Evolutionary conservation across 305 asterid species (phyloP).

Genomic region (Solanum hybrid): DNA sequence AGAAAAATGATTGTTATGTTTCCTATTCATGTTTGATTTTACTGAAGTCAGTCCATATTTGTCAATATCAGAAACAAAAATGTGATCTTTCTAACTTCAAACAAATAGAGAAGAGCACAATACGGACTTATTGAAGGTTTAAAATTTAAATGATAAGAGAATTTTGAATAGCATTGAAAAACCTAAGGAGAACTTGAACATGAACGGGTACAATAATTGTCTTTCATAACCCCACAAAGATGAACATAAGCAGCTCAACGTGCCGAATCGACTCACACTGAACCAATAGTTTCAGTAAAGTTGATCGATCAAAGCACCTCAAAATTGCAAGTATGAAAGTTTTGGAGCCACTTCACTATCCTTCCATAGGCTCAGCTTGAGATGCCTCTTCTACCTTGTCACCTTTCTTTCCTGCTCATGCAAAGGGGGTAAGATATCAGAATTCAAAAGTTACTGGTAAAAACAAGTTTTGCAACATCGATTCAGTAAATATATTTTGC

Average conservation of each 20-base stretch:
- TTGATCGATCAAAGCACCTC: conserved; percentile 5
- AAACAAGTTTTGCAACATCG: not conserved
- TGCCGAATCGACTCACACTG: not conserved
- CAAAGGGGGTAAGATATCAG: not conserved
- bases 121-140: not conserved
- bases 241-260: not conserved
- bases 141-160: not conserved
- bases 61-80: not conserved
- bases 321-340: not conserved
- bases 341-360: not conserved
- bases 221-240: not conserved
- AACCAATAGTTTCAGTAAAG: conserved; percentile 3
- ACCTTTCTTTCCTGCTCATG: conserved; percentile 8
- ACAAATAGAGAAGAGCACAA: not conserved
- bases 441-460: not conserved
- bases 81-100: not conserved
- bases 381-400: conserved; percentile 8
- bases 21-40: not conserved
- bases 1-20: not conserved
- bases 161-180: not conserved
- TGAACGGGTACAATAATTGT: not conserved
- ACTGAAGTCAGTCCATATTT: not conserved
- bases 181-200: not conserved
- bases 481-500: not conserved
- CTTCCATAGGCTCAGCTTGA: conserved; percentile 7